These are phyloP conservation scores for Phytopythium aichiense DNA, from an alignment of 352 stramenopile genomes.

Conservation along the genomic window DNA sequence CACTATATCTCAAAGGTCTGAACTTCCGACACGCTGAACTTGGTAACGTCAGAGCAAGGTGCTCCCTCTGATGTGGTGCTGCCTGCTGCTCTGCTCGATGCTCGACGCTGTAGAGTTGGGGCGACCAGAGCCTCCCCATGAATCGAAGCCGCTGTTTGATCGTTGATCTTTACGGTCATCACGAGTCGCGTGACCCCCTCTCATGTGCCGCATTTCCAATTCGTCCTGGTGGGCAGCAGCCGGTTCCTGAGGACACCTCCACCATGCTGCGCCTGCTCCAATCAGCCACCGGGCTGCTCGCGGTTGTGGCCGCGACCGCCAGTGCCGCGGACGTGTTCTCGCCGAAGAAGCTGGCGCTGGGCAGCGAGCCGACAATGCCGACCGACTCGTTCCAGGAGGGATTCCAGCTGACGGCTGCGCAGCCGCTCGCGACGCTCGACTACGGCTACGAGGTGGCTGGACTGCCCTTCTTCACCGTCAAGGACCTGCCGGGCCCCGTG, in stretches of 20 bases:
- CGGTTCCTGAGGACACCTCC: background rate
- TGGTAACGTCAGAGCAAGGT: too few species aligned
- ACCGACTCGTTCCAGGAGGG: constrained; percentile 10
- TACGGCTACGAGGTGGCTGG: constrained; percentile 29
- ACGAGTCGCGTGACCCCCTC: background rate
- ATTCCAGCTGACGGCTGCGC: constrained; percentile 16
- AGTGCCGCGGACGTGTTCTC: constrained; percentile 20
- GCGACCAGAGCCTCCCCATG: too few species aligned
- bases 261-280: background rate
- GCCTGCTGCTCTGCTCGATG: too few species aligned
- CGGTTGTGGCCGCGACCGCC: constrained; percentile 2
- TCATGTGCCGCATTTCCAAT: background rate
- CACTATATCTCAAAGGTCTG: too few species aligned
- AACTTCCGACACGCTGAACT: too few species aligned
- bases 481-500: constrained; percentile 15
- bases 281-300: background rate
- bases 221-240: background rate
- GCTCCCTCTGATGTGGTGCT: too few species aligned
- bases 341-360: constrained; percentile 24
- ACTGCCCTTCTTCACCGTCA: constrained; percentile 23
- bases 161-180: too few species aligned
- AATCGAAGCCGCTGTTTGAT: too few species aligned
- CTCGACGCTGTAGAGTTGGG: too few species aligned
- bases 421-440: constrained; percentile 22
- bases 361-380: constrained; percentile 10